Conservation (phyloP, 371 early-diverging fungal genomes). For the Mucor circinelloides region DNA sequence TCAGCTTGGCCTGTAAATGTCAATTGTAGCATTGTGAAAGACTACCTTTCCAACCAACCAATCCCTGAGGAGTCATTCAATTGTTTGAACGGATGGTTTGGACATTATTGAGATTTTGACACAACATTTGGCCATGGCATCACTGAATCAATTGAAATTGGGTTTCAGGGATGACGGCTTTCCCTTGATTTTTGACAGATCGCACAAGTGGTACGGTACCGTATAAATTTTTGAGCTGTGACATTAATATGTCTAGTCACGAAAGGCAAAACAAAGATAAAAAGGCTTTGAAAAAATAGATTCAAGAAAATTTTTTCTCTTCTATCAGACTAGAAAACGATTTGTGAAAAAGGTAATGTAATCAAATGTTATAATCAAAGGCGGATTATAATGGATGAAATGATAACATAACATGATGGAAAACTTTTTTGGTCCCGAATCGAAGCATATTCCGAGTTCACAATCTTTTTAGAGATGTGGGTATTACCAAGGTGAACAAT, state of each 20-base stretch:
- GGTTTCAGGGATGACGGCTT: not conserved
- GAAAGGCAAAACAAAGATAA: not conserved
- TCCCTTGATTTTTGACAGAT: not conserved
- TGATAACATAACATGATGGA: constrained; percentile 25
- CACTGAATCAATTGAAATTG: not conserved
- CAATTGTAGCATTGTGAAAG: too few species aligned
- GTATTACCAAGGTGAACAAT: constrained; percentile 30
- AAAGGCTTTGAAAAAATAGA: not conserved
- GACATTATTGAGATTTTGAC: too few species aligned
- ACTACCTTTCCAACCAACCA: too few species aligned
- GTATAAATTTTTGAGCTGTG: not conserved
- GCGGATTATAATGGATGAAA: not conserved
- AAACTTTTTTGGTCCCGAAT: constrained; percentile 30
- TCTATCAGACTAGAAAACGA: not conserved
- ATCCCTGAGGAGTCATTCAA: too few species aligned
- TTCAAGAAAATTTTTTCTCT: not conserved
- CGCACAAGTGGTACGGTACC: not conserved
- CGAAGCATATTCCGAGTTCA: constrained; percentile 22
- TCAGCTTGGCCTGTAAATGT: too few species aligned
- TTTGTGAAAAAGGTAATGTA: not conserved
- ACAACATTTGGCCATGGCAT: too few species aligned
- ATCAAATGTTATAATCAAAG: not conserved
- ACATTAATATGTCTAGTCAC: constrained; percentile 3
- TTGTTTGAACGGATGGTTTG: too few species aligned
- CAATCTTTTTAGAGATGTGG: constrained; percentile 29